phyloP scores from a whole-genome alignment of 169 alveolate genomes.

The Plasmodium billcollinsi region DNA sequence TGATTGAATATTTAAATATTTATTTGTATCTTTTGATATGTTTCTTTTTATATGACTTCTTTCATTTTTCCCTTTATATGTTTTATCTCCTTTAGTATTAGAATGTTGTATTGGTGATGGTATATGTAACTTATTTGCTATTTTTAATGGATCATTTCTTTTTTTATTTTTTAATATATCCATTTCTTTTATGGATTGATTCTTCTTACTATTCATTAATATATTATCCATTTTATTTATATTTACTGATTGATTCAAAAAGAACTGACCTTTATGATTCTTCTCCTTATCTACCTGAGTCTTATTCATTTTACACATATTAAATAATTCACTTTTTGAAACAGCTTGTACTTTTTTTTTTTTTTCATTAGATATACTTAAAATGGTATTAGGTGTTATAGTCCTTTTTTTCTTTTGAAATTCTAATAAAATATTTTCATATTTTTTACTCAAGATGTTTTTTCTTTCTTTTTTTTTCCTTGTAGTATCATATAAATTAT shows the following conservation, averaged over 20 bases:
- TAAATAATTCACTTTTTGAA: slow-evolving; percentile 41
- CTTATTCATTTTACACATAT: background rate
- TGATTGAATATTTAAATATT: background rate
- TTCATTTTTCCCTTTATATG: no score
- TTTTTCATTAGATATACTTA: background rate
- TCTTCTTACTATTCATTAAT: no score
- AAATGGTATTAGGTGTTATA: slow-evolving; percentile 11
- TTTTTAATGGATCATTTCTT: no score
- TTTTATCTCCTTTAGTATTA: no score
- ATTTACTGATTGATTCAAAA: no score
- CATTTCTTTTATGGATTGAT: no score
- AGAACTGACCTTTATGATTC: background rate
- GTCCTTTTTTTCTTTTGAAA: slow-evolving; percentile 36
- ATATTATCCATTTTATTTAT: no score
- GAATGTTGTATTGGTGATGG: no score
- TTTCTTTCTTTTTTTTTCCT: no score
- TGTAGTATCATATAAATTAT: no score
- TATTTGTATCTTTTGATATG: background rate
- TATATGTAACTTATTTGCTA: background rate
- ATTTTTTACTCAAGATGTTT: background rate
- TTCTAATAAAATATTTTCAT: slow-evolving; percentile 2
- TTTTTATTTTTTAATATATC: no score
- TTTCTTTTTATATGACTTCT: background rate
- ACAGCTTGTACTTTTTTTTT: slow-evolving; percentile 32
- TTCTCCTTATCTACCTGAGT: slow-evolving; percentile 1